Evolutionary conservation across 2,329 filamentous ascomycete genomes (phyloP).

Genomic region (Epichloe glyceriae): DNA sequence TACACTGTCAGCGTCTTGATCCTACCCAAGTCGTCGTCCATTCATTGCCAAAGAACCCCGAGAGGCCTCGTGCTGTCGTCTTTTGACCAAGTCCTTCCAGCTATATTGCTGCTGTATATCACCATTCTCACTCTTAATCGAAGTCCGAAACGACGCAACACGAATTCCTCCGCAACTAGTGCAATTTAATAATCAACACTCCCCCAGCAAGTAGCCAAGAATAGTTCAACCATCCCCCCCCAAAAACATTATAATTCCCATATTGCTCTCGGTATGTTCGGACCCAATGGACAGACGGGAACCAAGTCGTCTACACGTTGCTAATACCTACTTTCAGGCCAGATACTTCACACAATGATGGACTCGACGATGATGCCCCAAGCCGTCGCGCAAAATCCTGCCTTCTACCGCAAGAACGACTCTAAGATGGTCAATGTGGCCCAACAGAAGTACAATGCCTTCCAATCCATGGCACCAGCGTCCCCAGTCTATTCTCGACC

Average conservation of each 20-base stretch:
- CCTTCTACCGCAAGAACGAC: constrained; percentile 80
- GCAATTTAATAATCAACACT: neutral
- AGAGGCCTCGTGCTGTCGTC: constrained; percentile 9
- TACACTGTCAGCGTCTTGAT: constrained; percentile 4
- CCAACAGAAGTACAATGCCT: constrained; percentile 24
- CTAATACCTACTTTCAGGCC: neutral
- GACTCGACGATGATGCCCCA: constrained; percentile 48
- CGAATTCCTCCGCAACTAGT: constrained; percentile 1
- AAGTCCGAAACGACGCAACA: constrained; percentile 7
- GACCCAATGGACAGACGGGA: no score
- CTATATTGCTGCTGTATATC: constrained; percentile 7
- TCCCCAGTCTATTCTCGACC: constrained; percentile 54
- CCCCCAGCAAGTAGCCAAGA: neutral
- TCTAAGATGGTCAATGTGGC: constrained; percentile 39
- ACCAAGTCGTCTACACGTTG: neutral
- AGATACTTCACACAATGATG: constrained; percentile 34
- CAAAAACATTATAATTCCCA: neutral
- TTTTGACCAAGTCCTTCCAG: constrained; percentile 2
- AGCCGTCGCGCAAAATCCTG: constrained; percentile 58
- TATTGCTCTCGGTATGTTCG: constrained; percentile 2
- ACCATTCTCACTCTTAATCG: constrained; percentile 7
- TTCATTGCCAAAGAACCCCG: constrained; percentile 22
- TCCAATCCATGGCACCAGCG: constrained; percentile 40
- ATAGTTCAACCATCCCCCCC: neutral
- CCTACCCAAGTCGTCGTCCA: constrained; percentile 21